Conservation (phyloP, 2,329 filamentous ascomycete species). For the Emergomyces orientalis region DNA sequence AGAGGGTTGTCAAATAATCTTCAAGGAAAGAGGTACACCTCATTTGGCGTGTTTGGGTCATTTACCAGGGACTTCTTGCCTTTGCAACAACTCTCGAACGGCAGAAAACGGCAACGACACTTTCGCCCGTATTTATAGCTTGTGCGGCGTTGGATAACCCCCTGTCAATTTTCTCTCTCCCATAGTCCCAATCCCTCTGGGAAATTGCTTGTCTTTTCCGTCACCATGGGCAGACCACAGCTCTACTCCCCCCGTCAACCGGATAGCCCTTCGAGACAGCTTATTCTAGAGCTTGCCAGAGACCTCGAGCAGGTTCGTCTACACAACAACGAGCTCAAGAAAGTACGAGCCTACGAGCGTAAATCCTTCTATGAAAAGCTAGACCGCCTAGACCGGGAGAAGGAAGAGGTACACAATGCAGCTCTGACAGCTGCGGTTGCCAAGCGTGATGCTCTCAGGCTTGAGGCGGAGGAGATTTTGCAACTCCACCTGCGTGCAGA, state of each 20-base stretch:
- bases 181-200: background rate
- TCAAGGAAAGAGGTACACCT: background rate
- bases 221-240: slow-evolving; percentile 23
- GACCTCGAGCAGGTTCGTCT: slow-evolving; percentile 35
- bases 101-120: background rate
- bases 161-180: background rate
- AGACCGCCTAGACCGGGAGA: slow-evolving; percentile 54
- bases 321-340: slow-evolving; percentile 36
- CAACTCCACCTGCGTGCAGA: slow-evolving; percentile 24
- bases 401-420: slow-evolving; percentile 53
- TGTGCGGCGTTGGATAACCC: background rate
- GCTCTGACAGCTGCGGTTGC: slow-evolving; percentile 57
- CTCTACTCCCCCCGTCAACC: slow-evolving; percentile 23
- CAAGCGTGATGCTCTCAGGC: slow-evolving; percentile 57
- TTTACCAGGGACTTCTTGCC: background rate
- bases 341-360: slow-evolving; percentile 36
- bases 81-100: background rate
- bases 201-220: slow-evolving; percentile 6
- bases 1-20: background rate
- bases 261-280: slow-evolving; percentile 34
- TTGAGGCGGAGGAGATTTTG: slow-evolving; percentile 43
- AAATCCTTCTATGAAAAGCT: slow-evolving; percentile 48
- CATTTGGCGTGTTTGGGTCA: too few species aligned
- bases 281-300: slow-evolving; percentile 32
- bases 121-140: background rate